phyloP scores from a whole-genome alignment of 176 grass and related monocot species.

The Musa troglodytarum region DNA sequence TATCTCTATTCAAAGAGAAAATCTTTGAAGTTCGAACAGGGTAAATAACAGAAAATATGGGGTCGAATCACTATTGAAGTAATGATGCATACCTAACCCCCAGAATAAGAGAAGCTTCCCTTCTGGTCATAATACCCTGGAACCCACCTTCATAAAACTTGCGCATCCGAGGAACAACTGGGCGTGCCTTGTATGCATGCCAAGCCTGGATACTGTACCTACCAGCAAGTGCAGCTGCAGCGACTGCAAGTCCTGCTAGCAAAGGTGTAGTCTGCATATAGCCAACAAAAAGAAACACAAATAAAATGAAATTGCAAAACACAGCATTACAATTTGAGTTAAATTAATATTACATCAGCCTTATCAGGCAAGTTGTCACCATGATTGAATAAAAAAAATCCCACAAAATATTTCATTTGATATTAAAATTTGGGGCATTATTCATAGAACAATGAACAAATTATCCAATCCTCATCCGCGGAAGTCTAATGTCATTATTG shows the following conservation, averaged over 20 bases:
- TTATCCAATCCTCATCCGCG: background rate
- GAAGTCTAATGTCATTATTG: background rate
- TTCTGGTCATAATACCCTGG: slow-evolving; percentile 62
- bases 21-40: background rate
- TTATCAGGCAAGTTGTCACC: background rate
- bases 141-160: slow-evolving; percentile 98
- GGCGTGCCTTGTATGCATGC: slow-evolving; percentile 78
- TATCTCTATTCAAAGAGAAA: background rate
- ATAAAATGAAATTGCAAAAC: background rate
- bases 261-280: slow-evolving; percentile 48
- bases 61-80: background rate
- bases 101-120: slow-evolving; percentile 78
- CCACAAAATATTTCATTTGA: background rate
- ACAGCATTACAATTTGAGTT: background rate
- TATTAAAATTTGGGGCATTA: background rate
- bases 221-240: slow-evolving; percentile 58
- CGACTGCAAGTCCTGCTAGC: slow-evolving; percentile 73
- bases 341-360: background rate
- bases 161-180: slow-evolving; percentile 71
- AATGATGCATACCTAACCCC: slow-evolving; percentile 51
- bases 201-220: slow-evolving; percentile 73
- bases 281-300: background rate
- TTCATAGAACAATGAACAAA: background rate
- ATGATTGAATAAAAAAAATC: background rate
- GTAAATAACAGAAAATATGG: background rate